Evolutionary conservation across 169 alveolate genomes (phyloP).

Genomic region (Cyclospora cayetanensis): DNA sequence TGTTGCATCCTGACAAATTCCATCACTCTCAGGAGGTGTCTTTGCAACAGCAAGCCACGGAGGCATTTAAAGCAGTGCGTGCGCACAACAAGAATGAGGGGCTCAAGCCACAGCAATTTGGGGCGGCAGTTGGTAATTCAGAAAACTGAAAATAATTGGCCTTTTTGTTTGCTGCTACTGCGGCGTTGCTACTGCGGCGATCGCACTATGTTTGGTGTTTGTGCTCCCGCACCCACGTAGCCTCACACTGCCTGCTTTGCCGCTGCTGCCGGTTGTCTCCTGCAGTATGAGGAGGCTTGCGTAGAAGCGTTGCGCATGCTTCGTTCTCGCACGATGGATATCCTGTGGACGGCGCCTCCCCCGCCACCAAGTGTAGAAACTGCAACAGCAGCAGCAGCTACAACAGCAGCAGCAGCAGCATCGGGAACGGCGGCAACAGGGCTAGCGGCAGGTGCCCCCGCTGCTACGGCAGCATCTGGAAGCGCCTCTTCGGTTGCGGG

Average conservation of each 20-base stretch:
- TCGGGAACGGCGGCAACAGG: neutral
- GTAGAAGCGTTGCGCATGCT: slow-evolving; percentile 55
- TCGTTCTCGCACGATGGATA: slow-evolving; percentile 24
- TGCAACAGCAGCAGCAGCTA: slow-evolving; percentile 33
- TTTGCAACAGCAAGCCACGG: slow-evolving; percentile 62
- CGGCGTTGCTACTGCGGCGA: neutral
- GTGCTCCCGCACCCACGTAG: neutral
- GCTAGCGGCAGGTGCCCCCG: neutral
- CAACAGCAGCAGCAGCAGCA: slow-evolving; percentile 19
- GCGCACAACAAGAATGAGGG: too few relatives aligned
- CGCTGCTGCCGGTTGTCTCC: neutral
- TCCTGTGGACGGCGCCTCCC: slow-evolving; percentile 58
- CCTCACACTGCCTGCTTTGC: neutral
- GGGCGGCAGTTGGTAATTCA: too few relatives aligned
- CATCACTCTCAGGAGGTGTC: slow-evolving; percentile 17
- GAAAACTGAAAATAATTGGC: too few relatives aligned
- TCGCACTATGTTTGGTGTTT: neutral
- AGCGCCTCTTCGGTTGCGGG: neutral
- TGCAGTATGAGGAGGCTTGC: slow-evolving; percentile 52
- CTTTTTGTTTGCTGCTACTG: neutral
- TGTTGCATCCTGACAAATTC: slow-evolving; percentile 65
- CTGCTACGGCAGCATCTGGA: neutral
- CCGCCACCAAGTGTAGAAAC: slow-evolving; percentile 47
- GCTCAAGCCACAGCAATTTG: too few relatives aligned
- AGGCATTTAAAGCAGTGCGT: slow-evolving; percentile 65